phyloP scores from a whole-genome alignment of 768 basidiomycete genomes.

The Postia placenta region DNA sequence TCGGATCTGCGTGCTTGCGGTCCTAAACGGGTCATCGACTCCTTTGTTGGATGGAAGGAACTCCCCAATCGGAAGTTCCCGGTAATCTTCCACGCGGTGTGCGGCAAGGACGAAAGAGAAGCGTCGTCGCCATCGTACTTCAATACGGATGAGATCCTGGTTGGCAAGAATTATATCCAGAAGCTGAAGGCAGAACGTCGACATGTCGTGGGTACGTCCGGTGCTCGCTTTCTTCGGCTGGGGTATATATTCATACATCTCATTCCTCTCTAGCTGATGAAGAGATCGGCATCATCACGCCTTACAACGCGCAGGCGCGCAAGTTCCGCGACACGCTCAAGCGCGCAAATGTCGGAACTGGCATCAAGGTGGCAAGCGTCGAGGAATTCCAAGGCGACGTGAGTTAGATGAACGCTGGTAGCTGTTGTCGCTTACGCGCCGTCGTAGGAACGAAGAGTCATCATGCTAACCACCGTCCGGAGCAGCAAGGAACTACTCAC shows the following conservation, averaged over 20 bases:
- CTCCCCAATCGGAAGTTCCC: slow-evolving; percentile 25
- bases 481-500: slow-evolving; percentile 23
- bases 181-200: slow-evolving; percentile 19
- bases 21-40: slow-evolving; percentile 18
- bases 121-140: slow-evolving; percentile 34
- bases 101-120: slow-evolving; percentile 30
- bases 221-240: slow-evolving; percentile 23
- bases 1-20: slow-evolving; percentile 27
- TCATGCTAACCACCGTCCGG: slow-evolving; percentile 33
- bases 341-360: slow-evolving; percentile 10
- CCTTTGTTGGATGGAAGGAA: slow-evolving; percentile 20
- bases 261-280: slow-evolving; percentile 14
- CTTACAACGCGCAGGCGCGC: slow-evolving; percentile 33
- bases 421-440: not conserved
- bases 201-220: slow-evolving; percentile 36
- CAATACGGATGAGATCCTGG: slow-evolving; percentile 30
- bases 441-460: slow-evolving; percentile 30
- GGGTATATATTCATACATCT: slow-evolving; percentile 32
- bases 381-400: slow-evolving; percentile 41
- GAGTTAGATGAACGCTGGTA: not conserved
- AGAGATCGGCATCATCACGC: slow-evolving; percentile 35
- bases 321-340: slow-evolving; percentile 26
- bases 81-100: slow-evolving; percentile 28
- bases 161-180: slow-evolving; percentile 29
- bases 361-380: slow-evolving; percentile 31